phyloP scores from a whole-genome alignment of 176 grass and related monocot genomes.

The Carex kokanica region DNA sequence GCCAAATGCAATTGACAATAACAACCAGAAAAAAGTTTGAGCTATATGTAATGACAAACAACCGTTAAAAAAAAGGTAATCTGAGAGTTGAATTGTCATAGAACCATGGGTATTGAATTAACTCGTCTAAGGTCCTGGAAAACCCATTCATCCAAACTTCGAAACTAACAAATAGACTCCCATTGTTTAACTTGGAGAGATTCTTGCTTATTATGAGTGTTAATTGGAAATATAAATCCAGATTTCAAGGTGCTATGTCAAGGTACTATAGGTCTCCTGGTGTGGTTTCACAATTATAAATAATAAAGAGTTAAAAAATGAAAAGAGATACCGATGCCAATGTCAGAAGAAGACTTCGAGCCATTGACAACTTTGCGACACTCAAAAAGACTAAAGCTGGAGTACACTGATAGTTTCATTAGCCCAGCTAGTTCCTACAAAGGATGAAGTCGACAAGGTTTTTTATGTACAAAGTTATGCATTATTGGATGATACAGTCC shows the following conservation, averaged over 20 bases:
- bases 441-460: neutral
- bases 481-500: neutral
- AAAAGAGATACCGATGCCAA: slow-evolving; percentile 71
- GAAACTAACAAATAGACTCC: neutral
- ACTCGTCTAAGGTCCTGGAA: neutral
- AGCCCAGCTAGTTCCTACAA: slow-evolving; percentile 91
- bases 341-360: slow-evolving; percentile 90
- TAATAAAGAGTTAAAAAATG: neutral
- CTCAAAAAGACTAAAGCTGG: slow-evolving; percentile 99
- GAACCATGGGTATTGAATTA: slow-evolving; percentile 7
- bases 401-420: slow-evolving; percentile 99
- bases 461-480: neutral
- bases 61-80: neutral
- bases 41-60: slow-evolving; percentile 2
- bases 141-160: neutral
- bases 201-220: neutral
- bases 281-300: neutral
- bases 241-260: neutral
- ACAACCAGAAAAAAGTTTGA: neutral
- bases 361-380: slow-evolving; percentile 92
- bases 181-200: neutral
- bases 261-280: neutral
- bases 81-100: neutral
- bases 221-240: neutral
- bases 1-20: slow-evolving; percentile 9